Conservation (phyloP, 805 yeast genomes). For the Kazachstania psychrophila region DNA sequence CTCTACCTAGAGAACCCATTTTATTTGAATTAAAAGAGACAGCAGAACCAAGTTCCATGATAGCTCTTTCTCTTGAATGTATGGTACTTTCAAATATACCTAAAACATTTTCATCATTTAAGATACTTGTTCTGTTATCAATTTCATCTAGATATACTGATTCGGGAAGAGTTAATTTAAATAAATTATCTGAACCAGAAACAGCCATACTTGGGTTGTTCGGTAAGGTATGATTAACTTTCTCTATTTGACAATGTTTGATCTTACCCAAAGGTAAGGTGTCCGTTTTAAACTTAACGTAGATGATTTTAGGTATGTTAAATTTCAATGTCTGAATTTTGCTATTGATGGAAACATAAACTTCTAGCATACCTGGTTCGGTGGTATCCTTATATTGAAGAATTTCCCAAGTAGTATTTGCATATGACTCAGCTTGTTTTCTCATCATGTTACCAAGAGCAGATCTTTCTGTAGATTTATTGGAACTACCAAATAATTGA, state of each 20-base stretch:
- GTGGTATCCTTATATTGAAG: slow-evolving; percentile 55
- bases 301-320: slow-evolving; percentile 66
- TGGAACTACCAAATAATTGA: slow-evolving; percentile 65
- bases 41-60: slow-evolving; percentile 67
- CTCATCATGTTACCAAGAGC: slow-evolving; percentile 62
- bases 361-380: slow-evolving; percentile 69
- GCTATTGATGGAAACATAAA: slow-evolving; percentile 56
- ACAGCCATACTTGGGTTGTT: slow-evolving; percentile 44
- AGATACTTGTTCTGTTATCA: slow-evolving; percentile 48
- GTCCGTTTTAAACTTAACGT: slow-evolving; percentile 51
- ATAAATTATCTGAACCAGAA: slow-evolving; percentile 38
- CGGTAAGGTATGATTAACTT: slow-evolving; percentile 56
- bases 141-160: slow-evolving; percentile 45
- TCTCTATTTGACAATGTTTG: slow-evolving; percentile 47
- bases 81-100: slow-evolving; percentile 75
- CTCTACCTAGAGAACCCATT: slow-evolving; percentile 79
- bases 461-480: slow-evolving; percentile 44
- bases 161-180: slow-evolving; percentile 63
- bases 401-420: slow-evolving; percentile 78
- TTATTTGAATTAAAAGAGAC: slow-evolving; percentile 59
- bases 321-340: slow-evolving; percentile 66
- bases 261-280: slow-evolving; percentile 34
- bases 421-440: slow-evolving; percentile 69
- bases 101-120: slow-evolving; percentile 50
- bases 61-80: slow-evolving; percentile 57